Evolutionary conservation across 2,329 filamentous ascomycete genomes (phyloP).

Genomic region (Botrytis paeoniae): DNA sequence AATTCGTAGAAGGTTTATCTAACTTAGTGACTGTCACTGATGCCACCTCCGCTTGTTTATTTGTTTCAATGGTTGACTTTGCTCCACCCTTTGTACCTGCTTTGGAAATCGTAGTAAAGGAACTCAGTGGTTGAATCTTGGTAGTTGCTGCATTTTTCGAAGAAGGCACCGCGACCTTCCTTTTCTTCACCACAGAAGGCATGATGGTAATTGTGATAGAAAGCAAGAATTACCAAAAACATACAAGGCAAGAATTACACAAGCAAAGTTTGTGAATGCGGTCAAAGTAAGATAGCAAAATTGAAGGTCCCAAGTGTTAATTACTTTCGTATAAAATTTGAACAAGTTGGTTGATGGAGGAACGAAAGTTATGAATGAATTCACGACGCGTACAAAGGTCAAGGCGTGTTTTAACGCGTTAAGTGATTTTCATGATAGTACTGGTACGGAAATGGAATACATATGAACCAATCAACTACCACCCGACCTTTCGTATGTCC

Average conservation of each 20-base stretch:
- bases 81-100: conserved; percentile 36
- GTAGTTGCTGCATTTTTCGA: conserved; percentile 22
- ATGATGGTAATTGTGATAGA: conserved; percentile 31
- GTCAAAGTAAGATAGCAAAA: conserved; percentile 21
- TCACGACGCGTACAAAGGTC: conserved; percentile 21
- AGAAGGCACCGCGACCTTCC: conserved; percentile 31
- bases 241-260: conserved; percentile 11
- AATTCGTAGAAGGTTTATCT: conserved; percentile 33
- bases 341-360: conserved; percentile 13
- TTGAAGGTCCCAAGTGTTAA: conserved; percentile 21
- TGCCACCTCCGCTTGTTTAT: conserved; percentile 30
- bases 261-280: not conserved
- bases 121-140: conserved; percentile 39
- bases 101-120: conserved; percentile 46
- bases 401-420: conserved; percentile 32
- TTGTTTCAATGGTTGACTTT: conserved; percentile 39
- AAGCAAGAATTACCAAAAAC: conserved; percentile 14
- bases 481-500: not conserved
- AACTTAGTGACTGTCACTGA: conserved; percentile 40
- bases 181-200: conserved; percentile 34
- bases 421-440: conserved; percentile 28
- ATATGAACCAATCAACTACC: not conserved
- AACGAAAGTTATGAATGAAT: conserved; percentile 22
- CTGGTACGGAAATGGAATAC: not conserved
- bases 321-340: conserved; percentile 10